A percentile compares a stretch with the other conserved stretches of the same genome.
These are phyloP conservation scores for Neophaeococcomyces aloes DNA, from an alignment of 2,329 filamentous ascomycete genomes.

Conservation along the genomic window DNA sequence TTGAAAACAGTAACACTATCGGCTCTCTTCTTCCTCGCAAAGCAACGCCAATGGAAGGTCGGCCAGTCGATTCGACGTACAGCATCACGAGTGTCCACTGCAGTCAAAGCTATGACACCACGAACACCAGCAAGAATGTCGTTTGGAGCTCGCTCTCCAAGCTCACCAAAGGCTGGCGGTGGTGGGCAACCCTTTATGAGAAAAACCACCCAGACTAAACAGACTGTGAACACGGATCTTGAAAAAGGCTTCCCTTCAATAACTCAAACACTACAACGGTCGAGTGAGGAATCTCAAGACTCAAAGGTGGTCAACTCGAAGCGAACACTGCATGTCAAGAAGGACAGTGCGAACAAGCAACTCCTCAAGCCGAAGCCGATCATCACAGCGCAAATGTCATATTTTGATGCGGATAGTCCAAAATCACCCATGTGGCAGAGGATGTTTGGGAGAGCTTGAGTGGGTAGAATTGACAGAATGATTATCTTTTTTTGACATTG, in stretches of 20 bases:
- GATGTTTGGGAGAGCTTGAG: constrained; percentile 3
- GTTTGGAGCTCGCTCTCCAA: constrained; percentile 4
- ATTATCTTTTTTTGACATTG: not conserved
- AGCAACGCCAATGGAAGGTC: constrained; percentile 76
- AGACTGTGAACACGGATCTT: not conserved
- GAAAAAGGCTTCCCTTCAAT: constrained; percentile 4
- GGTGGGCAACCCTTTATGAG: not conserved
- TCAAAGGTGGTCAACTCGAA: not conserved
- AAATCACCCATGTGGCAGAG: constrained; percentile 9
- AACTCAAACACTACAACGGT: not conserved
- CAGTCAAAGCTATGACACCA: constrained; percentile 21
- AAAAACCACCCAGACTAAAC: not conserved
- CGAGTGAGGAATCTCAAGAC: constrained; percentile 1
- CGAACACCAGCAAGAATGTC: constrained; percentile 19
- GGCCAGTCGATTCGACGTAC: constrained; percentile 61
- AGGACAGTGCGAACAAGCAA: constrained; percentile 1
- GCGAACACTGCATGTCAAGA: not conserved
- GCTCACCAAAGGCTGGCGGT: not conserved
- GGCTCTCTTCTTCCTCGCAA: constrained; percentile 65
- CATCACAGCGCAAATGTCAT: not conserved
- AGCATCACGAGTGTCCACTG: constrained; percentile 34
- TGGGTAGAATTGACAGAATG: not conserved
- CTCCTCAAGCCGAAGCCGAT: constrained; percentile 2
- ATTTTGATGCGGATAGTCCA: constrained; percentile 8
- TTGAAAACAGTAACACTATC: constrained; percentile 27